Conservation (phyloP, 768 basidiomycete genomes). For the Pleurotus djamor region DNA sequence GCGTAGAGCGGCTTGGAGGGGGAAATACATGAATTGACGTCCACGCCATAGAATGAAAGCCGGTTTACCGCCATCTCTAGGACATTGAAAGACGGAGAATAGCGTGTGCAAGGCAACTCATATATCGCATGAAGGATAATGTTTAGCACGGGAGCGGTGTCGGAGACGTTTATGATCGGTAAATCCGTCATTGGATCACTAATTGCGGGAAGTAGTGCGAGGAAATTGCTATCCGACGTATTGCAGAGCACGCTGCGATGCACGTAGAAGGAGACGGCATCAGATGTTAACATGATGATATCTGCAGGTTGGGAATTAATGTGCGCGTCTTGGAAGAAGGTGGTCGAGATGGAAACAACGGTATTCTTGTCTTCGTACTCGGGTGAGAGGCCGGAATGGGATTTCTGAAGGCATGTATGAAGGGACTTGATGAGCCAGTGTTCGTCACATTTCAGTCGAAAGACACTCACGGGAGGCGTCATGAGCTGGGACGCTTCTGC, state of each 20-base stretch:
- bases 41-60: slow-evolving; percentile 59
- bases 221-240: slow-evolving; percentile 68
- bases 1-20: slow-evolving; percentile 54
- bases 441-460: too few species aligned
- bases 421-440: too few species aligned
- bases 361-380: too few species aligned
- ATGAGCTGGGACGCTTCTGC: too few species aligned
- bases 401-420: too few species aligned
- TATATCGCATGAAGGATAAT: slow-evolving; percentile 73
- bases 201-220: slow-evolving; percentile 43
- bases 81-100: slow-evolving; percentile 63
- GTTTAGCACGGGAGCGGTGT: slow-evolving; percentile 64
- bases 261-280: slow-evolving; percentile 84
- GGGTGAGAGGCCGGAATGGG: too few species aligned
- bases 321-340: too few species aligned
- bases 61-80: slow-evolving; percentile 55
- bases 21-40: slow-evolving; percentile 40
- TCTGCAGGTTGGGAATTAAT: too few species aligned
- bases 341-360: too few species aligned
- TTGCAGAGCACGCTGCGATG: slow-evolving; percentile 57
- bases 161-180: slow-evolving; percentile 58
- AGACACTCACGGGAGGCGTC: too few species aligned
- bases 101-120: slow-evolving; percentile 70
- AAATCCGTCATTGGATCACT: slow-evolving; percentile 29
- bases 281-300: slow-evolving; percentile 71